These are phyloP conservation scores for Plasmodium vivax DNA, from an alignment of 169 alveolate species.

Conservation along the genomic window DNA sequence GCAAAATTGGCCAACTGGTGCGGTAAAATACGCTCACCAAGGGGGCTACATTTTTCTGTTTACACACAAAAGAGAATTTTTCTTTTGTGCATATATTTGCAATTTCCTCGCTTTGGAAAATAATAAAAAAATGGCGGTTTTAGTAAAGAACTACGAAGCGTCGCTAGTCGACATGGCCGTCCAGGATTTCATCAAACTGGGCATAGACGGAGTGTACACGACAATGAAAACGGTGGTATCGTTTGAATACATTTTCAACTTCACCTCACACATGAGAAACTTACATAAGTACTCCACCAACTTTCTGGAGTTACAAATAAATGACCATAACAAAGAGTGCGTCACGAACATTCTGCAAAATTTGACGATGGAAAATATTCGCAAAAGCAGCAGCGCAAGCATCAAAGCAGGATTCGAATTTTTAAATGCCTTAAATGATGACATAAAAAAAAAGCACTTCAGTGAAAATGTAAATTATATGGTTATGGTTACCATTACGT, in stretches of 20 bases:
- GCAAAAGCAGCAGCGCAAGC: constrained; percentile 18
- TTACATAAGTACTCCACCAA: constrained; percentile 23
- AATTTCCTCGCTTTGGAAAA: neutral
- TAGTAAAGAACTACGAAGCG: constrained; percentile 25
- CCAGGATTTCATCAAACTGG: constrained; percentile 44
- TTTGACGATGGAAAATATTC: constrained; percentile 38
- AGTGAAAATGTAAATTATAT: constrained; percentile 53
- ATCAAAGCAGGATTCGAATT: constrained; percentile 51
- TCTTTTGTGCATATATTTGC: neutral
- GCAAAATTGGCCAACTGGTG: neutral
- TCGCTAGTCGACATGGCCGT: constrained; percentile 39
- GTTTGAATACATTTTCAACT: constrained; percentile 53
- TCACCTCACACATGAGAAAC: constrained; percentile 53
- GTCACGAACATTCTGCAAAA: constrained; percentile 36
- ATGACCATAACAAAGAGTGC: neutral
- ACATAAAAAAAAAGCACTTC: constrained; percentile 40
- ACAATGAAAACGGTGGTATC: constrained; percentile 64
- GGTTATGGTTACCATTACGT: constrained; percentile 38
- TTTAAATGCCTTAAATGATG: constrained; percentile 48
- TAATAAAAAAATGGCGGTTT: constrained; percentile 51
- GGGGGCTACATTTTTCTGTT: neutral
- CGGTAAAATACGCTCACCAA: neutral
- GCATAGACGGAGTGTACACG: constrained; percentile 53
- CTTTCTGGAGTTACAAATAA: constrained; percentile 35
- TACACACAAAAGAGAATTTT: neutral